These are phyloP conservation scores for Viridothelium virens DNA, from an alignment of 495 filamentous ascomycete species.

Conservation along the genomic window DNA sequence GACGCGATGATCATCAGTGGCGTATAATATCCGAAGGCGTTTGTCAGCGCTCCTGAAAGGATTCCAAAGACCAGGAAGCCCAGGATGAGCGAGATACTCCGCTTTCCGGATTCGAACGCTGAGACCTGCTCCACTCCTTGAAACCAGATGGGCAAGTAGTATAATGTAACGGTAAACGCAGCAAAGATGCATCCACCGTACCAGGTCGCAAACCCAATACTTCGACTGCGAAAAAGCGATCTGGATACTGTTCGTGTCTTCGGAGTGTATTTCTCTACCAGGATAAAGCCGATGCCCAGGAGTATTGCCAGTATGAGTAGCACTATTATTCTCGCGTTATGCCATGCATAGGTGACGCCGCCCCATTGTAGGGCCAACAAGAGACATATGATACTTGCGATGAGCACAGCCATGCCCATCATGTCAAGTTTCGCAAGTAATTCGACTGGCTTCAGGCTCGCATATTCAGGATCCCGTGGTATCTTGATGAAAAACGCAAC, in stretches of 20 bases:
- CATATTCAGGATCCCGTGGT: conserved; percentile 62
- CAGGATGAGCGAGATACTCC: conserved; percentile 68
- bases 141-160: conserved; percentile 80
- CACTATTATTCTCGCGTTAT: conserved; percentile 56
- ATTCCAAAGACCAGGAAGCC: conserved; percentile 47
- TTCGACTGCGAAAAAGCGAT: conserved; percentile 65
- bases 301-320: conserved; percentile 63
- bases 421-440: conserved; percentile 51
- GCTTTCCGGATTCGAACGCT: conserved; percentile 66
- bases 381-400: conserved; percentile 64
- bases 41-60: conserved; percentile 52
- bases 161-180: conserved; percentile 36
- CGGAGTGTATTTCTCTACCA: conserved; percentile 56
- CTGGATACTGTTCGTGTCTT: conserved; percentile 72
- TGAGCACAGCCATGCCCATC: conserved; percentile 56
- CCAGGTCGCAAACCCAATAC: conserved; percentile 47
- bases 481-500: conserved; percentile 61
- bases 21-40: conserved; percentile 64
- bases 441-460: conserved; percentile 55
- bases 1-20: conserved; percentile 61
- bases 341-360: conserved; percentile 62
- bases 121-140: conserved; percentile 67
- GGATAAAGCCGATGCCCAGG: conserved; percentile 53
- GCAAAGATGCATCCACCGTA: conserved; percentile 54
- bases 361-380: conserved; percentile 84